Evolutionary conservation across 441 rosid genomes (phyloP), one percentile per base, ranked within the genome.

Genomic region (Arabidopsis lyrata): DNA sequence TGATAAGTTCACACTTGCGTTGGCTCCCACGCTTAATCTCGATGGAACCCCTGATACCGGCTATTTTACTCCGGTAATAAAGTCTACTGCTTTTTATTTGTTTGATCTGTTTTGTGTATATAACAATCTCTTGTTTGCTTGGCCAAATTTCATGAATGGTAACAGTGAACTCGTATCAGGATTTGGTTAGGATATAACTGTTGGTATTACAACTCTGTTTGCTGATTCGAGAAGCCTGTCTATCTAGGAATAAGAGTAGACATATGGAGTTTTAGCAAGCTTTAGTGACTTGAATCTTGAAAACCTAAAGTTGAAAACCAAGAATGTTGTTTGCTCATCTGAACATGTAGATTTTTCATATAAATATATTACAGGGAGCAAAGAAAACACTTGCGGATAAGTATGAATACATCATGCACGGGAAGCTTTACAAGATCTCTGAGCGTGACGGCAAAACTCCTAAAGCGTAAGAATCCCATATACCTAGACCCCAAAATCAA

Each of bases 331-430:
- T 7, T 50, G 18, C 3, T 49, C 45, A 55, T 34, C 13, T 45
- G 38, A 39, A 52, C 16, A 55, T 15, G 13, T 44, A n/a, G 38
- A 1, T 22, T 56, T 39, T 36, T 53, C 41, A 20, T 62, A 34
- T 44, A 2, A 1, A 20, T 47, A 7, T 8, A 18, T 74, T 56
- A n/a, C 83, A 91, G 97, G 98, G 88, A 68, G 85, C 79, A 32
- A 90, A 85, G 80, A 91, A 86, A 74, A 80, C 93, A 6, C 95
- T 94, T 74, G 97, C 97, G 3, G 97, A 90, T 72, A 92, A 92
- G 82, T 90, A 86, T 14, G 97, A 94, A 58, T 94, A 94, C 73
- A 82, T 91, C 22, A 94, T 94, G 99, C 95, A 94, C 39, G 95
- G 97, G 77, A 94, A 92, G 85, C 82, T 92, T 42, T 92, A 88